Base-by-base conservation (phyloP, 257 asterid species). In the Verbena officinalis region DNA sequence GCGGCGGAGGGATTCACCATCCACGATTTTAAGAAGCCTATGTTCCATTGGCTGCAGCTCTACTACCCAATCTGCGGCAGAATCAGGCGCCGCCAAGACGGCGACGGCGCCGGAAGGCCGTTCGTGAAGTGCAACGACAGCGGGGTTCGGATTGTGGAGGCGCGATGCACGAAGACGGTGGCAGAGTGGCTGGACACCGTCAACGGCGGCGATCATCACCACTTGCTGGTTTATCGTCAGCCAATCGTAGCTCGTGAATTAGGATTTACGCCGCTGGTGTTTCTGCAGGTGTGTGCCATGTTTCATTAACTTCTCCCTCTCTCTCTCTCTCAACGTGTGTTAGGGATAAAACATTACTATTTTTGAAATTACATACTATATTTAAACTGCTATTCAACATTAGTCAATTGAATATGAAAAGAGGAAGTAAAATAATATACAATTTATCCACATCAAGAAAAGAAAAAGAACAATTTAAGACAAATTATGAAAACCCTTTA, bases 101-200 rank as follows among this genome's bases (percentile, higher is more conserved):
- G 68, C 0, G 78, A 78, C 72, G 31, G 65, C 38, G 62, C 71
- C 0, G 82, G 83, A 7, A 69, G 91, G 75, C 85, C 89, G 43
- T 87, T 67, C 70, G 61, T 90, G 12, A 87, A 81, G 80, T 90
- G 97, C 70, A 90, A 87, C 65, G 97, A 87, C 66, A 74, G 90
- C 67, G 97, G 97, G 30, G 96, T 90, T 0, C 78, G 97, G 42
- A 68, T 85, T 8, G 86, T 80, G 15, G 97, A 90, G 85, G 97
- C 95, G 1, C 80, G 72, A 2, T 81, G 89, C 71, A 15, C 58
- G 20, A 73, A 72, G 51, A 81, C 84, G 22, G n/a, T 90, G 46
- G 71, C 60, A 17, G 82, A 90, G 52, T 90, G 91, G 91, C 61
- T 82, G 64, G 72, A 22, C 55, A 52, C 13, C 2, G 53, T 21